phyloP scores from a whole-genome alignment of 2,329 filamentous ascomycete species.

The Albophoma yamanashiensis region DNA sequence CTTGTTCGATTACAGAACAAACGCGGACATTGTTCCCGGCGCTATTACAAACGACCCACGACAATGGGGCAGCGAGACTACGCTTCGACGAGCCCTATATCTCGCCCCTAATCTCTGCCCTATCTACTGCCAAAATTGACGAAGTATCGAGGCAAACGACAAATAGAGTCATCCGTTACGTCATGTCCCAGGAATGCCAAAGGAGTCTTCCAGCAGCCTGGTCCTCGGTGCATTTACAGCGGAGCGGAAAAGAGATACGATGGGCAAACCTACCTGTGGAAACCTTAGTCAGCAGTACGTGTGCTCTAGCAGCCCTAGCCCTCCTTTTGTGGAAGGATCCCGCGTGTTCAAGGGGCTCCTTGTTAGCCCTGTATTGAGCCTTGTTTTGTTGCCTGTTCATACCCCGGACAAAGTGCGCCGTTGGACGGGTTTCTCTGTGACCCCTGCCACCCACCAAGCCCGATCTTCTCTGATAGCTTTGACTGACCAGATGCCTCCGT shows the following conservation, averaged over 20 bases:
- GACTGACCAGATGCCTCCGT: neutral
- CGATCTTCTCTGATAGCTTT: neutral
- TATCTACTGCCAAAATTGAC: neutral
- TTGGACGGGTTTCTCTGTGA: neutral
- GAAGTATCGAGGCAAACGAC: neutral
- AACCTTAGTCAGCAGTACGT: neutral
- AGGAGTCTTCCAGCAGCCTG: neutral
- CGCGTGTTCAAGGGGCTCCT: neutral
- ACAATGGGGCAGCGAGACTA: neutral
- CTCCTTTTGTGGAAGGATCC: neutral
- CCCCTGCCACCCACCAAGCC: neutral
- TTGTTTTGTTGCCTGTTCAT: neutral
- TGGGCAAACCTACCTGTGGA: neutral
- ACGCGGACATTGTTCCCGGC: neutral
- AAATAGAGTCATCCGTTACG: neutral
- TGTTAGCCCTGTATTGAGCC: neutral
- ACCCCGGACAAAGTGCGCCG: neutral
- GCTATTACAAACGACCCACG: neutral
- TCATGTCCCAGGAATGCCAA: neutral
- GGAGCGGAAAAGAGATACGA: neutral
- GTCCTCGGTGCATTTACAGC: neutral
- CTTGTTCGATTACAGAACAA: neutral
- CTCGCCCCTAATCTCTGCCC: neutral
- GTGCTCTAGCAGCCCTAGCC: neutral
- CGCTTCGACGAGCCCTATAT: neutral